Evolutionary conservation across 345 rosid genomes (phyloP), one percentile per base, ranked within the genome.

Genomic region (Eutrema heterophyllum): DNA sequence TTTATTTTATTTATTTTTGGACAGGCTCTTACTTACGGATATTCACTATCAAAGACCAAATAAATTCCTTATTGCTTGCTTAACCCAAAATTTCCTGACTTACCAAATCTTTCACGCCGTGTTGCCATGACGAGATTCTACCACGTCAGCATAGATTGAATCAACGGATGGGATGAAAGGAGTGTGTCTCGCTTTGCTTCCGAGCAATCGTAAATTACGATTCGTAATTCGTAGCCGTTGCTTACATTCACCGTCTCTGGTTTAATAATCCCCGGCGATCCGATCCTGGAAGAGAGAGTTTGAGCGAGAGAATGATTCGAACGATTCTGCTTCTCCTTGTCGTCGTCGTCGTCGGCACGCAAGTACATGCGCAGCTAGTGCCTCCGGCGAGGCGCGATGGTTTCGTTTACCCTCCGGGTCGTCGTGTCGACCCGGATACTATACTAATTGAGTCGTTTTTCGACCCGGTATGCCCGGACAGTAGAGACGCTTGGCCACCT

Each of bases 341-440:
- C 16, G 0, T 45, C 49, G n/a, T n/a, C 58, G 3, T 77, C 49
- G 0, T 24, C 38, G 59, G 70, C 4, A 60, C 66, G 39, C 18
- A 9, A 53, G 30, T 64, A 29, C 40, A 67, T 6, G 38, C 81
- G 8, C 78, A 78, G 66, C 59, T 68, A 14, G 6, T 78, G 0
- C 78, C 81, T 2, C 78, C 81, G 26, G 78, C 33, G 81, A 78
- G 33, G 60, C 74, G 5, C 4, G 81, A 78, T 40, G 81, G 78
- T 30, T 78, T 78, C 49, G 16, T 61, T 44, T 78, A 78, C 61
- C 74, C 74, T 29, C 65, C 67, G 38, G 67, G 67, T 68, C 53
- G 7, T 68, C 68, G 63, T 7, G 26, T 73, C 3, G 71, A 78
- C 60, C 70, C 61, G 81, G 66, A 72, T 62, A 62, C 74, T 18